Evolutionary conservation across 1,139 yeast genomes (phyloP), one percentile per base, ranked within the genome.

Genomic region (Hemisphaericaspora xylanilytica): DNA sequence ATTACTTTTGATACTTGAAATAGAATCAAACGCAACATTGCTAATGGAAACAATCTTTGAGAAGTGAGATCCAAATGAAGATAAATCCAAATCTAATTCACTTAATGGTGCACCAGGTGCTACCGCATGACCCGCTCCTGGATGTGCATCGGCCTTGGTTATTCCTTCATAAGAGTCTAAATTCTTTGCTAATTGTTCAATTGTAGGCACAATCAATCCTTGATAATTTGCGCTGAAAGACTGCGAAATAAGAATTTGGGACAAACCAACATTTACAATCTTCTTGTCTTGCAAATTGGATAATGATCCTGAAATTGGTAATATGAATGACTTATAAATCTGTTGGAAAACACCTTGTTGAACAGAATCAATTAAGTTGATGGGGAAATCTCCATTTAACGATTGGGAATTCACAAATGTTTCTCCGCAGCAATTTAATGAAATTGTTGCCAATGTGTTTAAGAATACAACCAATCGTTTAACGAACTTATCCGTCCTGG

Each of bases 61-160:
- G 60, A 79, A 92, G 37, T 81, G 80, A 0, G 96, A 83, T 2
- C 97, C 97, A 63, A 89, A 92, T 1, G 94, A 71, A 20, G 77
- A 59, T 31, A 81, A 81, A 28, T 81, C 87, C 33, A 75, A 60
- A 44, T 82, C 89, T 29, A 78, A 58, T 39, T 80, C 87, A 39
- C 74, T 74, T 32, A 53, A 62, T 41, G 58, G 66, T 46, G 45
- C 38, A 10, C 12, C 15, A 2, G 28, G n/a, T 4, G 17, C 16
- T 14, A 14, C 28, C 11, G n/a, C 26, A 7, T 13, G n/a, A 28
- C 22, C 24, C 16, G 33, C 28, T 14, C 16, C 17, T 34, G 33
- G 8, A 28, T 5, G 21, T 60, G 32, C 15, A 10, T 5, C 54
- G 11, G 64, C 56, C 33, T 58, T 60, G 12, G 48, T 49, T 11